Evolutionary conservation across 1,284 basidiomycete genomes (phyloP), one percentile per base, ranked within the genome.

Genomic region (Limonomyces culmigenus): DNA sequence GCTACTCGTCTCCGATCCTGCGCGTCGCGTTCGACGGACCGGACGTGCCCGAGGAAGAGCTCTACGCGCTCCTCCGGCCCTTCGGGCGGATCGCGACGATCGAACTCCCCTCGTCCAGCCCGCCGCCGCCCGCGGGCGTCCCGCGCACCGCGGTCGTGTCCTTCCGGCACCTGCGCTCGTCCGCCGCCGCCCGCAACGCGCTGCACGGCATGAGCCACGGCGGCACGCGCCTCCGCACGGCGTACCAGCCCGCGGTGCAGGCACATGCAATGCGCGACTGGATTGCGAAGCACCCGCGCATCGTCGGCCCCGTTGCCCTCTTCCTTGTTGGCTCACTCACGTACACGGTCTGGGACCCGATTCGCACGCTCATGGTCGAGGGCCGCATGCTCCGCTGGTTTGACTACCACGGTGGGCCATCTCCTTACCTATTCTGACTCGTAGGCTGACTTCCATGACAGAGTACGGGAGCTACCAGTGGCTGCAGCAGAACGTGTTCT

Each of bases 331-430:
- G 92, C 12, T 79, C 79, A 2, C 50, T 97, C 34, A 87, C 84
- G 19, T 95, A 93, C 52, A 81, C 83, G 4, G 70, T 95, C 43
- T 95, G 95, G 49, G 89, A 96, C 50, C 91, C 91, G 1, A 72
- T 98, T 21, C 76, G 93, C 32, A 69, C 75, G 3, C 66, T 91
- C 42, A 87, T 81, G 61, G 72, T 97, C 1, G 69, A 88, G 58
- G 74, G 71, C 16, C 84, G 89, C 47, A 63, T 96, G 47, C 63
- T 81, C 38, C 70, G 85, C 34, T 84, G 84, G 60, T 91, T 95
- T 49, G 74, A 91, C 49, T 67, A 74, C 42, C 62, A 63, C 52
- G 63, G 79, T 59, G 41, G 38, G 21, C 27, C 21, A 36, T 37
- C 16, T 21, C 13, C 18, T 11, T 14, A 15, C 13, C 10, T 23